Evolutionary conservation across 202 grass and related monocot species (phyloP), one percentile per base, ranked within the genome.

Genomic region (Dendrocalamus latiflorus): DNA sequence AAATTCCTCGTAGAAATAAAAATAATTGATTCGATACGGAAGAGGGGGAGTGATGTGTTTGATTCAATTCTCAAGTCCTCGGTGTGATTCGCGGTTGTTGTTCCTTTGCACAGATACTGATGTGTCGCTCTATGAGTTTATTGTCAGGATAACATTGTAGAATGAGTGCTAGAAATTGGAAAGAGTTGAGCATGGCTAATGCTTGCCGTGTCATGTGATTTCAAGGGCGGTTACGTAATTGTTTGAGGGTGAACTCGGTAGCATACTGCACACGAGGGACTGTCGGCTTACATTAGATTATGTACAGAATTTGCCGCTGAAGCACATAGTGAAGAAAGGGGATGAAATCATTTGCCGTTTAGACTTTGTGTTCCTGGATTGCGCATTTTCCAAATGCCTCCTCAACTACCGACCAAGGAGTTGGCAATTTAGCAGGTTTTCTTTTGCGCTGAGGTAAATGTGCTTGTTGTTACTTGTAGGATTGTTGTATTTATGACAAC

Each of bases 301-400:
- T 65, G 75, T 89, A 75, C 95, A 98, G 63, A 80, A 91, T 87
- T 76, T 98, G 47, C 93, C 93, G 16, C 28, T 90, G 36, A 98
- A 98, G 82, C 90, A 98, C 75, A 84, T 95, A 81, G 50, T 74
- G 2, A 98, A 93, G 83, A 95, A 84, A 84, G 89, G 95, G 66
- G 87, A 76, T 36, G 85, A 87, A 63, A 89, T 74, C 9, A 21
- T 91, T 20, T 91, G 62, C 49, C 83, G 20, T 8, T 87, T 95
- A 55, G 91, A 93, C 78, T 93, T 88, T n/a, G 78, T 95, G 63
- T 95, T 98, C 78, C 85, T 98, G n/a, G 93, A 95, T 76, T 98
- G 95, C 87, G 93, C 91, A 58, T 98, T 95, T 56, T 77, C 87
- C 77, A 93, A 90, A 89, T 95, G 87, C 49, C 86, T 89, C 54